phyloP scores from a whole-genome alignment of 2,329 filamentous ascomycete genomes.

The Drechslerella dactyloides region DNA sequence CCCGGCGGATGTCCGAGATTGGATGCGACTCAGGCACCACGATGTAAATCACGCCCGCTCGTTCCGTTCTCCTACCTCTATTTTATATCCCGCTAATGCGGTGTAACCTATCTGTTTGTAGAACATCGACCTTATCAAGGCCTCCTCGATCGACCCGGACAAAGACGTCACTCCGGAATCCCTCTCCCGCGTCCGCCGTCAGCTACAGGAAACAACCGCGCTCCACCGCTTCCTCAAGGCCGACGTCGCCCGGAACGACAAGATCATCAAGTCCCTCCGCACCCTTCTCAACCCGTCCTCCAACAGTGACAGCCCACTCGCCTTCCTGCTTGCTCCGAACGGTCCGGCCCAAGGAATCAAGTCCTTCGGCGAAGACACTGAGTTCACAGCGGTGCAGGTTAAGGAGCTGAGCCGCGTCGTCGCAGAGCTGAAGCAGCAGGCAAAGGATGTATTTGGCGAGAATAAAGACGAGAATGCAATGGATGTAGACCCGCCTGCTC shows the following conservation, averaged over 20 bases:
- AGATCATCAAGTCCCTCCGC: constrained; percentile 22
- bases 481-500: constrained; percentile 55
- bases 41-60: constrained; percentile 62
- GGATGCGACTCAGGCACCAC: constrained; percentile 85
- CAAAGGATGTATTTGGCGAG: constrained; percentile 23
- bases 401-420: constrained; percentile 77
- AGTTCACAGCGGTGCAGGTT: constrained; percentile 82
- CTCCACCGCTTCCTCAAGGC: constrained; percentile 39
- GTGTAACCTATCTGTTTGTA: constrained; percentile 2
- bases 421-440: constrained; percentile 65
- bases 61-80: constrained; percentile 53
- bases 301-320: constrained; percentile 59
- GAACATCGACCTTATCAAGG: constrained; percentile 38
- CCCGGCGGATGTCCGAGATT: constrained; percentile 73
- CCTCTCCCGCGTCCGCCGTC: constrained; percentile 30
- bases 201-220: constrained; percentile 49
- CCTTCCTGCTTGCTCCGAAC: constrained; percentile 65
- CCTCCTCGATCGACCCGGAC: constrained; percentile 28
- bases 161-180: constrained; percentile 46
- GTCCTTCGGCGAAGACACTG: constrained; percentile 72
- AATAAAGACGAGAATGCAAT: constrained; percentile 55
- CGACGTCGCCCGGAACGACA: constrained; percentile 29
- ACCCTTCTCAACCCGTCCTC: constrained; percentile 24
- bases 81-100: constrained; percentile 2
- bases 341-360: constrained; percentile 63